Conservation (phyloP, 2,329 filamentous ascomycete species). For the Aspergillus nomiae region DNA sequence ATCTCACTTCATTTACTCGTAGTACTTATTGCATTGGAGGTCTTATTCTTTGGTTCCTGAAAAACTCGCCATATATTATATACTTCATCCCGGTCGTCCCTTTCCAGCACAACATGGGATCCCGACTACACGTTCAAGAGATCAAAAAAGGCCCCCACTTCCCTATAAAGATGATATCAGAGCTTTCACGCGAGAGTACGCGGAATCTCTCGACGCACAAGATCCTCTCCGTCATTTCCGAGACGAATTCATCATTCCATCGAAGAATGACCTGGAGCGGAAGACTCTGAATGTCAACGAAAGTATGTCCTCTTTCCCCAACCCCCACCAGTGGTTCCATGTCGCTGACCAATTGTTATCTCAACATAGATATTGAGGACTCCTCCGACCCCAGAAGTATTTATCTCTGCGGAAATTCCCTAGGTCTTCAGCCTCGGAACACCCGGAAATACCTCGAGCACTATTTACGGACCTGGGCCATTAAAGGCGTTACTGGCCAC, state of each 20-base stretch:
- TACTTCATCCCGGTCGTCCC: background rate
- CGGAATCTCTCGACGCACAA: constrained; percentile 57
- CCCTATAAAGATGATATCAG: constrained; percentile 35
- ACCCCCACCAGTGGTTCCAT: background rate
- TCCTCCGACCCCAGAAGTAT: constrained; percentile 55
- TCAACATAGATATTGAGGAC: constrained; percentile 26
- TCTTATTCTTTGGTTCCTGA: background rate
- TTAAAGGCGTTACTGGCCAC: constrained; percentile 81
- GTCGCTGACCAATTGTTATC: constrained; percentile 4
- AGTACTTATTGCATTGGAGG: background rate
- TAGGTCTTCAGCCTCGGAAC: constrained; percentile 77
- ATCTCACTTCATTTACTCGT: background rate
- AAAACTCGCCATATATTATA: background rate
- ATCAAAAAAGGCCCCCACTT: constrained; percentile 32
- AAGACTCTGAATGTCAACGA: constrained; percentile 53
- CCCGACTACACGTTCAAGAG: constrained; percentile 27
- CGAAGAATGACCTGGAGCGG: constrained; percentile 69
- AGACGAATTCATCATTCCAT: constrained; percentile 75
- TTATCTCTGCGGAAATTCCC: constrained; percentile 88
- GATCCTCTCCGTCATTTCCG: constrained; percentile 65
- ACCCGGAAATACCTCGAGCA: constrained; percentile 66
- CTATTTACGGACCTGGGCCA: constrained; percentile 81
- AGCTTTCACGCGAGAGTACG: constrained; percentile 41
- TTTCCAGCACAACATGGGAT: background rate
- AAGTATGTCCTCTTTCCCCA: constrained; percentile 6